A percentile compares a stretch with the other conserved stretches of the same genome.
Conservation (phyloP, 139 green algal species). For the Trebouxia sp. region DNA sequence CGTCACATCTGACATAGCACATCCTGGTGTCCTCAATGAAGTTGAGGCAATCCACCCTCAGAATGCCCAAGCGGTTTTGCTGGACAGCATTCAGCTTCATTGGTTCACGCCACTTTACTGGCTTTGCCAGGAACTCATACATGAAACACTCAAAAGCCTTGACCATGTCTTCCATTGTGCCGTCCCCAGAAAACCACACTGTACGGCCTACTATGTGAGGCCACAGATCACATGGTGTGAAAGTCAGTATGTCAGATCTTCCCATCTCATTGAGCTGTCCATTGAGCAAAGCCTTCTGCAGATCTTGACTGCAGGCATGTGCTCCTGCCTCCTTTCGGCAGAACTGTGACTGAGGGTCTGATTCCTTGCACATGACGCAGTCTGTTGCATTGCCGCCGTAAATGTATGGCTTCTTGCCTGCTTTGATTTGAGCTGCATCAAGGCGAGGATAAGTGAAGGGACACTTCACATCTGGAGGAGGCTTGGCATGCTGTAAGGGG, state of each 20-base stretch:
- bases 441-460: not conserved
- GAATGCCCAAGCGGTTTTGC: not conserved
- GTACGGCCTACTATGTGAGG: not conserved
- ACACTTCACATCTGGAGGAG: not conserved
- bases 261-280: not conserved
- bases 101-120: not conserved
- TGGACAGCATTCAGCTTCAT: slow-evolving; percentile 3
- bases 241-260: slow-evolving; percentile 18
- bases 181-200: not conserved
- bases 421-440: not conserved
- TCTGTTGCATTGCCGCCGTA: not conserved
- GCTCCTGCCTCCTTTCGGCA: slow-evolving; percentile 5
- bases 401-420: slow-evolving; percentile 18
- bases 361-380: slow-evolving; percentile 11
- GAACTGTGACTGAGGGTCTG: not conserved
- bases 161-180: not conserved
- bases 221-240: slow-evolving; percentile 17
- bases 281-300: not conserved
- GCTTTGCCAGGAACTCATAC: slow-evolving; percentile 10
- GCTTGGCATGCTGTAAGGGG: not conserved
- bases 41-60: not conserved
- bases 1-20: slow-evolving; percentile 4
- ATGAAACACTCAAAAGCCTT: slow-evolving; percentile 4
- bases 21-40: slow-evolving; percentile 9
- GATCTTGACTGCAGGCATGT: not conserved